A percentile compares a stretch with the other conserved stretches of the same genome.
These are phyloP conservation scores for Aureobasidium lini DNA, from an alignment of 2,329 filamentous ascomycete species.

Conservation along the genomic window DNA sequence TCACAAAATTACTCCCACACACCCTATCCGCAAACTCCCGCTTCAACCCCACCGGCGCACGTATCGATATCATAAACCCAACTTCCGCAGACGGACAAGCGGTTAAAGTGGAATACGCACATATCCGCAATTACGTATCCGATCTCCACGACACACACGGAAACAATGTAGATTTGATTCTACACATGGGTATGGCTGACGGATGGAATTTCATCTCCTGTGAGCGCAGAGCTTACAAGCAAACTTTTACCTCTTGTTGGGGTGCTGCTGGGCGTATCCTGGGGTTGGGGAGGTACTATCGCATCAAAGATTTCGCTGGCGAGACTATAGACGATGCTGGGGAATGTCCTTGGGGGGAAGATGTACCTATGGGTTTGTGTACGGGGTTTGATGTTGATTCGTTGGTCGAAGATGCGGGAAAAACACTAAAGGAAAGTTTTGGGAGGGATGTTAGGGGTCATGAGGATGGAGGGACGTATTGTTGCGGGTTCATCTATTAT, in stretches of 20 bases:
- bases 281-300: slow-evolving; percentile 4
- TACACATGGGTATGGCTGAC: slow-evolving; percentile 15
- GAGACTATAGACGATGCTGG: slow-evolving; percentile 9
- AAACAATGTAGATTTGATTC: slow-evolving; percentile 9
- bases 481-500: slow-evolving; percentile 17
- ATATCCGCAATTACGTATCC: slow-evolving; percentile 11
- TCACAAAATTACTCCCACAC: slow-evolving; percentile 12
- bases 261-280: not conserved
- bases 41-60: not conserved
- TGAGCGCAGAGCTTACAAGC: slow-evolving; percentile 14
- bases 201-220: slow-evolving; percentile 14
- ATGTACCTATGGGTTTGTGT: slow-evolving; percentile 12
- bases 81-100: slow-evolving; percentile 3
- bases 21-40: not conserved
- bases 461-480: slow-evolving; percentile 14
- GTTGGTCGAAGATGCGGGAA: slow-evolving; percentile 3
- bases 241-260: slow-evolving; percentile 12
- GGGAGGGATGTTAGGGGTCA: slow-evolving; percentile 4
- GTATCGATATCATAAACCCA: slow-evolving; percentile 15
- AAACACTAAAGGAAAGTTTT: not conserved
- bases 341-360: slow-evolving; percentile 14
- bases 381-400: slow-evolving; percentile 12
- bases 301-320: slow-evolving; percentile 6
- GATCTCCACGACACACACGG: slow-evolving; percentile 1
- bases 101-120: slow-evolving; percentile 12